A percentile compares a stretch with the other conserved stretches of the same genome.
These are phyloP conservation scores for Penicillium manginii DNA, from an alignment of 495 filamentous ascomycete species.

Conservation along the genomic window DNA sequence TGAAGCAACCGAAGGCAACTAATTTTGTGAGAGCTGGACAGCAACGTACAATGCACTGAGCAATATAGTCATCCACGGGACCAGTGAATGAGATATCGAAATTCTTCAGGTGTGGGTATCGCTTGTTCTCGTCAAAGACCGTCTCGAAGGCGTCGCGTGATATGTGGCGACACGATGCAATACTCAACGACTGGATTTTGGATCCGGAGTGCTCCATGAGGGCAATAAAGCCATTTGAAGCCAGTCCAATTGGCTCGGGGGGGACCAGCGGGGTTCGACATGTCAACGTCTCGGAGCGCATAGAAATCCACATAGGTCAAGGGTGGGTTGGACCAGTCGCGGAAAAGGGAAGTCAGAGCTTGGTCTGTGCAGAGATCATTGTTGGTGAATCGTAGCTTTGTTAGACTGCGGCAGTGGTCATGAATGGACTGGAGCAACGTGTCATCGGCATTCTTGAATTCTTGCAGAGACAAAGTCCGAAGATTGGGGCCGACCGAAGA, in stretches of 20 bases:
- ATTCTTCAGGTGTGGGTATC: slow-evolving; percentile 66
- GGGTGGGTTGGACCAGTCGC: slow-evolving; percentile 70
- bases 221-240: slow-evolving; percentile 70
- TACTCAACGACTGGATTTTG: slow-evolving; percentile 63
- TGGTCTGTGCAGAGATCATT: slow-evolving; percentile 75
- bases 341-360: slow-evolving; percentile 72
- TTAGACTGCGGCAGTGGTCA: slow-evolving; percentile 62
- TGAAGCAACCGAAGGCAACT: slow-evolving; percentile 84
- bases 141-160: slow-evolving; percentile 65
- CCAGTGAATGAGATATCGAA: slow-evolving; percentile 81
- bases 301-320: slow-evolving; percentile 72
- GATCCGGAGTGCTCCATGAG: slow-evolving; percentile 83
- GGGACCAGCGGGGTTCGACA: slow-evolving; percentile 64
- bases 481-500: slow-evolving; percentile 60
- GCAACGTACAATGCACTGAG: slow-evolving; percentile 71
- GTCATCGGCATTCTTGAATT: slow-evolving; percentile 61
- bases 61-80: slow-evolving; percentile 71
- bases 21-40: slow-evolving; percentile 75
- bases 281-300: slow-evolving; percentile 73
- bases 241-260: slow-evolving; percentile 64
- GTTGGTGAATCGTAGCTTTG: slow-evolving; percentile 76
- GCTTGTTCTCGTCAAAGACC: slow-evolving; percentile 63
- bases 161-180: slow-evolving; percentile 81
- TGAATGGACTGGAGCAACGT: slow-evolving; percentile 67
- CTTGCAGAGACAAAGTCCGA: slow-evolving; percentile 71